phyloP scores from a whole-genome alignment of 345 rosid species.

The Passiflora organensis region DNA sequence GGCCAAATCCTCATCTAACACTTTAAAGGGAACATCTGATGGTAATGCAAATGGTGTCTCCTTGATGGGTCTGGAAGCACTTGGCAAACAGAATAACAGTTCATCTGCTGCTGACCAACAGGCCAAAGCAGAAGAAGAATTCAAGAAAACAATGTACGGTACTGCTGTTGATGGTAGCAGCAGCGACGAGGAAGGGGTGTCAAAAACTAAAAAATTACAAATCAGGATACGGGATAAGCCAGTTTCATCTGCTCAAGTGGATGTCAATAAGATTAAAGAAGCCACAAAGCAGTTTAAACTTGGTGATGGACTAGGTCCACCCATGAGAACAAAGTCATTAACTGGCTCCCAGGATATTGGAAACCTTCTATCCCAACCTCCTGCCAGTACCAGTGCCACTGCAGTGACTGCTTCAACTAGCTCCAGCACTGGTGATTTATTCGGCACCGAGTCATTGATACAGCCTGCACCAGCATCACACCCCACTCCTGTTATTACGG shows the following conservation, averaged over 20 bases:
- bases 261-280: conserved; percentile 91
- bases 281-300: conserved; percentile 82
- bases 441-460: conserved; percentile 51
- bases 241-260: conserved; percentile 60
- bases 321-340: conserved; percentile 63
- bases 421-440: conserved; percentile 61
- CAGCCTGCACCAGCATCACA: conserved; percentile 48
- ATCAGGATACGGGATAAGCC: conserved; percentile 93
- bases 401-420: conserved; percentile 33
- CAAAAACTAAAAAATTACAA: conserved; percentile 64
- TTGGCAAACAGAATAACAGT: conserved; percentile 36
- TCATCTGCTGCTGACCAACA: conserved; percentile 68
- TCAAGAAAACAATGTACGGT: conserved; percentile 90
- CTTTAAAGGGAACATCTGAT: conserved; percentile 41
- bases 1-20: conserved; percentile 41
- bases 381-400: conserved; percentile 30
- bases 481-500: conserved; percentile 39
- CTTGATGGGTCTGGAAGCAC: conserved; percentile 79
- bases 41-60: conserved; percentile 45
- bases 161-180: conserved; percentile 79
- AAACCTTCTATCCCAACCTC: conserved; percentile 46
- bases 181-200: conserved; percentile 82
- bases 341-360: conserved; percentile 61
- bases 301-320: conserved; percentile 73
- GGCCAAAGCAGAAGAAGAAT: conserved; percentile 95